Base-by-base conservation (phyloP, 176 grass and related monocot species). In the Eragrostis nindensis region DNA sequence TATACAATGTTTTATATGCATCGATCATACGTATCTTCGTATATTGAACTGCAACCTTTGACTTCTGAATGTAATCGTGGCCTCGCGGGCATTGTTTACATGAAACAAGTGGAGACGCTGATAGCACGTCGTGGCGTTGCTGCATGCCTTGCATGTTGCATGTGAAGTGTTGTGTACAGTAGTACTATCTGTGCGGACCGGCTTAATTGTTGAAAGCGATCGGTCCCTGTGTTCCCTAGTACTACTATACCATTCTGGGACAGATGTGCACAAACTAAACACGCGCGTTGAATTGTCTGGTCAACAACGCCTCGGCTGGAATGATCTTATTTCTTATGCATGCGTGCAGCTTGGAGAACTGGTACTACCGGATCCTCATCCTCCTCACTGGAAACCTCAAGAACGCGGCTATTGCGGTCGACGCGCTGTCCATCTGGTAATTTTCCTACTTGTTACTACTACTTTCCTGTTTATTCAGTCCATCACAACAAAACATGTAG, bases 371-470 rank as follows among this genome's bases (percentile, higher is more conserved):
- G 80, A 85, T 98, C 64, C 85, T 98, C 4, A 66, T 98, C 53
- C 42, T 98, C 22, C 71, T 98, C 55, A 94, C 95, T 0, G 95
- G 95, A 1, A 94, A 98, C 74, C 76, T 98, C 1, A 83, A 87
- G 86, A 66, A 98, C 41, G 95, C 95, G 7, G 86, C 91, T 7
- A 89, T 98, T 43, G 95, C 95, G 6, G 92, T 98, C 4, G 95
- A 98, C 47, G 95, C 95, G 18, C 83, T 98, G 10, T 97, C 95
- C 18, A 92, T 97, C 76, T 97, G 94, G 94, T 97, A 84, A 60
- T 6, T 19, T 43, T 21, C 2, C 3, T 22, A 41, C 26, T 65
- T n/a, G 27, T 32, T 11, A 36, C 9, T 42, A 32, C 21, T 50
- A 16, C 41, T 47, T 70, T 65, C 3, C 56, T 2, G 13, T 36